phyloP scores from a whole-genome alignment of 441 rosid genomes.

The Viola pubescens region DNA sequence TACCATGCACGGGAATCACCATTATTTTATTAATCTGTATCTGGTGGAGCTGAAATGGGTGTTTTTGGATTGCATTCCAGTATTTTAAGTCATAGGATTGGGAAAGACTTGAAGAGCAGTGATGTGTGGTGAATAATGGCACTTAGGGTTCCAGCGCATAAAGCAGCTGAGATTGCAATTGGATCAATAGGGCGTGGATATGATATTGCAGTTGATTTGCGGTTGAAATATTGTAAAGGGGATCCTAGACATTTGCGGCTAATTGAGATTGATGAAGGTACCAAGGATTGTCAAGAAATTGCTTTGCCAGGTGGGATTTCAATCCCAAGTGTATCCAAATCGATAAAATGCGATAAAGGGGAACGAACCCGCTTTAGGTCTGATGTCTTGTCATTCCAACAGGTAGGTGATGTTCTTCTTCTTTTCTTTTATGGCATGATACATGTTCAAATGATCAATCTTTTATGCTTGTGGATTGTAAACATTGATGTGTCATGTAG shows the following conservation, averaged over 20 bases:
- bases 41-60: no score
- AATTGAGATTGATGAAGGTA: constrained; percentile 58
- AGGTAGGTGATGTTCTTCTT: constrained; percentile 33
- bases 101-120: constrained; percentile 18
- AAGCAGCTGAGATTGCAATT: constrained; percentile 86
- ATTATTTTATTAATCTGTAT: no score
- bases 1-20: no score
- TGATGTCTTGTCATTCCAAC: constrained; percentile 81
- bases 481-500: background rate
- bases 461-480: constrained; percentile 2
- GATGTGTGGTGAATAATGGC: constrained; percentile 56
- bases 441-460: no score
- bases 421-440: no score
- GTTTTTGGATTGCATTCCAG: no score
- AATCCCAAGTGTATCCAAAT: constrained; percentile 63
- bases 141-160: constrained; percentile 53
- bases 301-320: constrained; percentile 80
- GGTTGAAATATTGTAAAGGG: constrained; percentile 72
- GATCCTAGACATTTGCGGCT: constrained; percentile 39
- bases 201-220: constrained; percentile 66
- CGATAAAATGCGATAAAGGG: constrained; percentile 86
- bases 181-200: constrained; percentile 86
- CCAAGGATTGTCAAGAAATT: constrained; percentile 41
- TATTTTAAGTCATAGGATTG: constrained; percentile 3
- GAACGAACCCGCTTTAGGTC: constrained; percentile 71